Evolutionary conservation across 768 basidiomycete genomes (phyloP).

Genomic region (Symmetrospora coprosmae): DNA sequence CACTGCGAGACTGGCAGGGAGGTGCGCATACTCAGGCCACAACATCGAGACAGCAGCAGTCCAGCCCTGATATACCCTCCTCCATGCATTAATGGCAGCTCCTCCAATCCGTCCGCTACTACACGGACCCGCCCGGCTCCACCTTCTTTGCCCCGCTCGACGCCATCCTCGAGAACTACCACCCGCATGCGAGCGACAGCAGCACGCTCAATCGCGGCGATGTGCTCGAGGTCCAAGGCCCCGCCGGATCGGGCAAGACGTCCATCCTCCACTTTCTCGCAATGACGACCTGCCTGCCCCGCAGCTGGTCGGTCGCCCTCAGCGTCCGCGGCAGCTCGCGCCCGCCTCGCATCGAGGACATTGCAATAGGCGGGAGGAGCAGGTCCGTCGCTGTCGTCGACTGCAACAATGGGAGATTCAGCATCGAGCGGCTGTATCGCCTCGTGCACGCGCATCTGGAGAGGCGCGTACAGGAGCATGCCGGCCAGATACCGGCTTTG

Average conservation of each 20-base stretch:
- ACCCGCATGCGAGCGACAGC: background rate
- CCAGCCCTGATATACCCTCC: background rate
- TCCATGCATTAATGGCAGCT: conserved; percentile 15
- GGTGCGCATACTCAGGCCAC: background rate
- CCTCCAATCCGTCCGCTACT: background rate
- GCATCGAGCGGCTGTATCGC: conserved; percentile 43
- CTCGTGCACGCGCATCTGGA: conserved; percentile 46
- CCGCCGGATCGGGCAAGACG: conserved; percentile 60
- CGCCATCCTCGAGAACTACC: conserved; percentile 19
- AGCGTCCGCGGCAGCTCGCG: conserved; percentile 9
- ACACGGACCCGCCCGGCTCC: conserved; percentile 23
- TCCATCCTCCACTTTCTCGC: conserved; percentile 58
- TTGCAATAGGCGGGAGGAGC: conserved; percentile 47
- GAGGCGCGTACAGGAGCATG: conserved; percentile 17
- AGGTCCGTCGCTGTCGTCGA: conserved; percentile 58
- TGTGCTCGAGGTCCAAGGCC: conserved; percentile 62
- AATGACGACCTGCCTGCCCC: conserved; percentile 48
- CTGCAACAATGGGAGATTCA: conserved; percentile 50
- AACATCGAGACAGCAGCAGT: background rate
- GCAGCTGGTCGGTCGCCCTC: conserved; percentile 14
- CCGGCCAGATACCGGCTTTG: conserved; percentile 16
- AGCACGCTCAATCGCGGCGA: conserved; percentile 45
- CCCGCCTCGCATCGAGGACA: conserved; percentile 16
- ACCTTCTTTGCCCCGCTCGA: conserved; percentile 31
- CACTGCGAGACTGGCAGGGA: background rate